phyloP scores from a whole-genome alignment of 1,284 basidiomycete species.

The Apiotrichum veenhuisii region DNA sequence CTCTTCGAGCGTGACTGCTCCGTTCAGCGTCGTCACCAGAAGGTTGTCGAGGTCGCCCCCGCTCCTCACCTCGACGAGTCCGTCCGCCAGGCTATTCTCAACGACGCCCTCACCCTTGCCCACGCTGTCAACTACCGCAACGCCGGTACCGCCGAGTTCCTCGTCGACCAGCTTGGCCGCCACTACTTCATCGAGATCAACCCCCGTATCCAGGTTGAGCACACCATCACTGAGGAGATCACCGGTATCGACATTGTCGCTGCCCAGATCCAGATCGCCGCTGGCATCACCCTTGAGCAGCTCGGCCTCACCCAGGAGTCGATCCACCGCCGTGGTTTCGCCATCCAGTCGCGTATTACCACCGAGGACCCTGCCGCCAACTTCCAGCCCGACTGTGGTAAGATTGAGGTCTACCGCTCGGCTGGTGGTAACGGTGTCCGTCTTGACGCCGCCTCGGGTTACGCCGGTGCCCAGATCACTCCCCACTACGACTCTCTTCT shows the following conservation, averaged over 20 bases:
- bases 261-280: slow-evolving; percentile 97
- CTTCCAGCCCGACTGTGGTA: slow-evolving; percentile 99
- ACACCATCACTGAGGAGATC: slow-evolving; percentile 98
- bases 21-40: slow-evolving; percentile 95
- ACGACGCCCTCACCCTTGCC: slow-evolving; percentile 91
- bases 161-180: slow-evolving; percentile 90
- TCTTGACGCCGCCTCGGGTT: slow-evolving; percentile 94
- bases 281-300: slow-evolving; percentile 90
- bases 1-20: slow-evolving; percentile 98
- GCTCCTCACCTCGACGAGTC: slow-evolving; percentile 90
- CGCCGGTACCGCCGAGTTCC: slow-evolving; percentile 94
- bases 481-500: slow-evolving; percentile 98
- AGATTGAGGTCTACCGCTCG: slow-evolving; percentile 98
- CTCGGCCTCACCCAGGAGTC: slow-evolving; percentile 96
- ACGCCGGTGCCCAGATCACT: slow-evolving; percentile 98
- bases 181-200: slow-evolving; percentile 99
- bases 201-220: slow-evolving; percentile 97
- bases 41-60: slow-evolving; percentile 98
- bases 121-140: slow-evolving; percentile 90
- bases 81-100: slow-evolving; percentile 78
- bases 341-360: slow-evolving; percentile 98
- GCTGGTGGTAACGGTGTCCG: slow-evolving; percentile 99
- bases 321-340: slow-evolving; percentile 92
- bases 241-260: slow-evolving; percentile 98
- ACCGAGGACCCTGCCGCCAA: slow-evolving; percentile 89